These are phyloP conservation scores for Phytophthora europaea DNA, from an alignment of 352 stramenopile species.

Conservation along the genomic window DNA sequence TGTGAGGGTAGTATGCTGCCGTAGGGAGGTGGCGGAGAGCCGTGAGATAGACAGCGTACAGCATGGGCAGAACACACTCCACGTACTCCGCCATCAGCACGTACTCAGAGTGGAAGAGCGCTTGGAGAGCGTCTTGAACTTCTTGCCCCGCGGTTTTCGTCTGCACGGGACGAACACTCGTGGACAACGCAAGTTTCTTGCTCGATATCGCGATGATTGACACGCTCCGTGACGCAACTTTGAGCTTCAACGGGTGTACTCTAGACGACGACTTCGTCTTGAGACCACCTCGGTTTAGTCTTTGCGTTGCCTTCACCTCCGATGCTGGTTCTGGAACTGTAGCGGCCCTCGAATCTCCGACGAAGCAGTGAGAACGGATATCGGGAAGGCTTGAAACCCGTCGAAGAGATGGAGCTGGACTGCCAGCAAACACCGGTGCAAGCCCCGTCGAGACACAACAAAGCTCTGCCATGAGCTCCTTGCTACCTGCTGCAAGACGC, in stretches of 20 bases:
- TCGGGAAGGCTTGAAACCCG: not conserved
- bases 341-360: not conserved
- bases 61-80: constrained; percentile 33
- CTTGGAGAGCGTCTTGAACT: constrained; percentile 13
- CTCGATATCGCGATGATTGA: not conserved
- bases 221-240: not conserved
- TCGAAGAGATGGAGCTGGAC: not conserved
- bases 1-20: constrained; percentile 34
- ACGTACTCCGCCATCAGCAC: constrained; percentile 36
- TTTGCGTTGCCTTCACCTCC: not conserved
- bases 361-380: not conserved
- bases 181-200: not conserved
- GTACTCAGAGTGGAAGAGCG: constrained; percentile 41
- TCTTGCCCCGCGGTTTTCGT: not conserved
- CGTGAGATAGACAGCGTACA: constrained; percentile 32
- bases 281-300: not conserved
- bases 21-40: constrained; percentile 33
- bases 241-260: not conserved
- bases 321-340: not conserved
- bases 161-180: not conserved
- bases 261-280: not conserved
- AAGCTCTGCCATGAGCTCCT: not conserved
- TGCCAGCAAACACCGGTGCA: not conserved
- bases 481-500: not conserved
- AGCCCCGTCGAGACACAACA: not conserved